Percentiles rank a stretch among this genome's conserved stretches.
Conservation (phyloP, 1,284 basidiomycete species). For the Puccinia novopanici region DNA sequence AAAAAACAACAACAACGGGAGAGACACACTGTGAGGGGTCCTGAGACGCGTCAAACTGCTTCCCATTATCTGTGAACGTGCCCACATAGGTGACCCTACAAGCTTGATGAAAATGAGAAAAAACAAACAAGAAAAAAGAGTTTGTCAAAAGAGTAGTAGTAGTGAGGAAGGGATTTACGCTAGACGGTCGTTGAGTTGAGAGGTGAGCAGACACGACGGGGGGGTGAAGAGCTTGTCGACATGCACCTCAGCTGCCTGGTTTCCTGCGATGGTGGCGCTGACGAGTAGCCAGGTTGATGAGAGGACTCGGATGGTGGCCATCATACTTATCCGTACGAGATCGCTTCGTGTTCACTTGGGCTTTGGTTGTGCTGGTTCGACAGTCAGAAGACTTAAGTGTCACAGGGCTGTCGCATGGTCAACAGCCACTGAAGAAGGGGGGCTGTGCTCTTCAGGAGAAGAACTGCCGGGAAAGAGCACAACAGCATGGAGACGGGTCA, state of each 20-base stretch:
- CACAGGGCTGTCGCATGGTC: not conserved
- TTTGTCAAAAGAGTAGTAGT: not conserved
- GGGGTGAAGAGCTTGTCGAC: conserved; percentile 18
- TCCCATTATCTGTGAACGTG: conserved; percentile 23
- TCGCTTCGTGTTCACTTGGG: no score
- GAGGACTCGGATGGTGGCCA: no score
- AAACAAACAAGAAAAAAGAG: not conserved
- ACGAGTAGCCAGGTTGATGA: no score
- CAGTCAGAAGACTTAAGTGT: no score
- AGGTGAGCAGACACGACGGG: conserved; percentile 15
- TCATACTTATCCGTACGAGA: no score
- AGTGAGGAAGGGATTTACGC: conserved; percentile 3
- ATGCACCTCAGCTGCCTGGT: not conserved
- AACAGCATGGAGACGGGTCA: no score
- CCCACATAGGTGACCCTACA: conserved; percentile 38
- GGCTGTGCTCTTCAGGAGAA: no score
- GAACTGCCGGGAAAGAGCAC: no score
- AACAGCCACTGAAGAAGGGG: no score
- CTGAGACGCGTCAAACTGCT: conserved; percentile 31
- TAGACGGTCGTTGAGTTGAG: conserved; percentile 25
- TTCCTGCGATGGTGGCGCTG: not conserved
- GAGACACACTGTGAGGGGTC: conserved; percentile 27
- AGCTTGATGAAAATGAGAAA: not conserved
- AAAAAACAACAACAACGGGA: not conserved
- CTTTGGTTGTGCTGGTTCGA: no score